These are phyloP conservation scores for Corymbia calophylla DNA, from an alignment of 441 rosid species.

Conservation along the genomic window DNA sequence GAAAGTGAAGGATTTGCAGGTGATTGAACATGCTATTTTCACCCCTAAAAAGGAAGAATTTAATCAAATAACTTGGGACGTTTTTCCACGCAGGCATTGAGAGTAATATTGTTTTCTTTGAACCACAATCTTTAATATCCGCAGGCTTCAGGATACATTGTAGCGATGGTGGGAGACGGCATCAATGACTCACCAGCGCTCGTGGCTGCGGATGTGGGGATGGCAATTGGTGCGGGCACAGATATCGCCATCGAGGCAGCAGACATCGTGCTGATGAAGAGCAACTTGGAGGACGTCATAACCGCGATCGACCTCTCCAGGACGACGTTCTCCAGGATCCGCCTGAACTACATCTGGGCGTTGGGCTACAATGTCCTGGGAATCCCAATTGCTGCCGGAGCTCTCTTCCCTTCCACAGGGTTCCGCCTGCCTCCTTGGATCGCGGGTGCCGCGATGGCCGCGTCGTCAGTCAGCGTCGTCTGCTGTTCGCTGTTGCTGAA, in stretches of 20 bases:
- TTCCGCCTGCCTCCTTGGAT: not conserved
- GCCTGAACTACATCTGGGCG: not conserved
- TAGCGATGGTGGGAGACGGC: not conserved
- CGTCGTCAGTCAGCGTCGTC: not conserved
- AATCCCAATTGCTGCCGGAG: not conserved
- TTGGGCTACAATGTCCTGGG: not conserved
- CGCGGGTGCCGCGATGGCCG: not conserved
- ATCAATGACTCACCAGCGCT: not conserved
- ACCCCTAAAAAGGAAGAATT: not conserved
- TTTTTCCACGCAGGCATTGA: not conserved
- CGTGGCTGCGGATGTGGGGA: not conserved
- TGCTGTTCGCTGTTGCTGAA: not conserved
- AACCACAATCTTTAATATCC: not conserved
- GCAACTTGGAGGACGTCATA: not conserved
- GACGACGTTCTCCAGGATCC: not conserved
- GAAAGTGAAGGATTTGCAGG: slow-evolving; percentile 81
- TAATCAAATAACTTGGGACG: not conserved
- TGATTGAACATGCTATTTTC: not conserved
- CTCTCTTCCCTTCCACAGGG: not conserved
- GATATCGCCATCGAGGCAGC: not conserved
- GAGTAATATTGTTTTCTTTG: not conserved
- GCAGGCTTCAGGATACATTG: not conserved
- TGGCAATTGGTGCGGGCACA: not conserved
- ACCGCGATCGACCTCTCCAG: not conserved
- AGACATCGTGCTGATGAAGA: not conserved